A percentile compares a stretch with the other conserved stretches of the same genome.
Evolutionary conservation across 495 filamentous ascomycete genomes (phyloP).

Genomic region (Evansstolkia leycettana): DNA sequence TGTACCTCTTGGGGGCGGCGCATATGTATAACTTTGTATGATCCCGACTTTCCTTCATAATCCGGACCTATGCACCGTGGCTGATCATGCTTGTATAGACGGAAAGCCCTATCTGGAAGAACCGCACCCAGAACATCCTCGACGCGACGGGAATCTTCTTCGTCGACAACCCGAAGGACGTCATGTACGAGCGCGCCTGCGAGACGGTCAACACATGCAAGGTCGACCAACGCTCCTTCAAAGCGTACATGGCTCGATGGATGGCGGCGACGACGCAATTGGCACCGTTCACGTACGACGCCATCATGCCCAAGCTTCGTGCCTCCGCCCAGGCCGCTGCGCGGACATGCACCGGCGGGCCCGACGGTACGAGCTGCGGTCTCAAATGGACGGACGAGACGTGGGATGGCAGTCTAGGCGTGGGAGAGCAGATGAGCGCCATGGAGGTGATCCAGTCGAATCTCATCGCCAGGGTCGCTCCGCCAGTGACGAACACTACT

Average conservation of each 20-base stretch:
- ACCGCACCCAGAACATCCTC: slow-evolving; percentile 46
- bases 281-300: slow-evolving; percentile 43
- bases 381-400: slow-evolving; percentile 44
- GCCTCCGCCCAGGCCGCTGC: slow-evolving; percentile 59
- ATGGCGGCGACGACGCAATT: slow-evolving; percentile 61
- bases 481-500: slow-evolving; percentile 32
- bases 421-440: slow-evolving; percentile 33
- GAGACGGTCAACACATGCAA: slow-evolving; percentile 51
- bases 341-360: slow-evolving; percentile 47
- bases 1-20: slow-evolving; percentile 55
- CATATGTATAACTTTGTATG: slow-evolving; percentile 57
- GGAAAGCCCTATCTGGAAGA: slow-evolving; percentile 42
- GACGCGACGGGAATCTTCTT: slow-evolving; percentile 45
- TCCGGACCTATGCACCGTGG: slow-evolving; percentile 4
- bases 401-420: slow-evolving; percentile 52
- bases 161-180: slow-evolving; percentile 22
- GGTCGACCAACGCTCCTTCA: slow-evolving; percentile 67
- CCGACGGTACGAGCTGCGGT: slow-evolving; percentile 64
- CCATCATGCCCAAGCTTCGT: slow-evolving; percentile 52
- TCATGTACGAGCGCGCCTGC: slow-evolving; percentile 63
- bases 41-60: slow-evolving; percentile 8
- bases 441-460: slow-evolving; percentile 42
- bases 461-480: slow-evolving; percentile 38
- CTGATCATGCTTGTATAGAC: slow-evolving; percentile 34
- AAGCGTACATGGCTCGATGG: slow-evolving; percentile 66